Evolutionary conservation across 352 stramenopile species (phyloP), one percentile per base, ranked within the genome.

Genomic region (Globisporangium nagaii): DNA sequence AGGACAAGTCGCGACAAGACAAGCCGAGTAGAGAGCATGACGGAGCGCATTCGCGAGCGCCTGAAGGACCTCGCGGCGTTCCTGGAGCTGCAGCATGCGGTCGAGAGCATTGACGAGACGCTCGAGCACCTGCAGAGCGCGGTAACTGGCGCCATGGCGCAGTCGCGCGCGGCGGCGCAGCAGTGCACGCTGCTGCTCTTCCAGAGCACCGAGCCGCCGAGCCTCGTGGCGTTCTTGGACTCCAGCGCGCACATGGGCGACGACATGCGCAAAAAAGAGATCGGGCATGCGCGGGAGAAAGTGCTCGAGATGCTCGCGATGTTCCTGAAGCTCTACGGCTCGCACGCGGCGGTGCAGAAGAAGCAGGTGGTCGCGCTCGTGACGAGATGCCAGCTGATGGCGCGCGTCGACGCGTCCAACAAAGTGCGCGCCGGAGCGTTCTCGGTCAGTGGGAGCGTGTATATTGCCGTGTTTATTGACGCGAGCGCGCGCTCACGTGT

Each of bases 101-200:
- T 84, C 10, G 76, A 86, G n/a, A 84, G 62, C 45, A 66, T 87
- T 31, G 75, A 90, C 8, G 78, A 90, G 65, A 79, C 62, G 27
- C 6, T 90, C 20, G 68, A 66, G 19, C 78, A 89, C 19, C 57
- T 91, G 20, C 66, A 78, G 59, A 67, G 32, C 8, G 78, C 75
- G 27, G 48, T 73, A 1, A 53, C 54, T 3, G 67, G 73, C 31
- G 64, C 68, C 28, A 89, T 91, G 80, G 59, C 51, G 30, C 75
- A 68, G 27, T 89, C 78, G 32, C 71, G 74, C 40, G 73, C 72
- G 15, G 63, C 62, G 6, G 80, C 78, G 41, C 74, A 88, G 62
- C 78, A 86, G 54, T 84, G 75, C 45, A 84, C 75, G 49, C 75
- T 84, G 51, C 56, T 78, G 27, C 52, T 91, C 45, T 85, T 88